Percentiles rank a stretch among this genome's conserved stretches.
phyloP scores from a whole-genome alignment of 805 yeast species.

The Lachancea meyersii region DNA sequence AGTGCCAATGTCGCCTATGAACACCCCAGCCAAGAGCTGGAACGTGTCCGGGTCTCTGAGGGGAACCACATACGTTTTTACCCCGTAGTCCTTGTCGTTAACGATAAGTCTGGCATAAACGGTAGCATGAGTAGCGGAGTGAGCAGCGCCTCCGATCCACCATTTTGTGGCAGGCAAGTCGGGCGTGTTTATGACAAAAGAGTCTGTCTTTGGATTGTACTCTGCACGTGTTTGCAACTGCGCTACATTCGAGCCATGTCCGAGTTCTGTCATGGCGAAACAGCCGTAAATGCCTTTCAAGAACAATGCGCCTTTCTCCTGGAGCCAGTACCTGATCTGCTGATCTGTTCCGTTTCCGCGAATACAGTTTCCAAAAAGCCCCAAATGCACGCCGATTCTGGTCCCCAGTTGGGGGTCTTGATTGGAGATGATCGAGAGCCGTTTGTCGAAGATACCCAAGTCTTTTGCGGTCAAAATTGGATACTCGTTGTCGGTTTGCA shows the following conservation, averaged over 20 bases:
- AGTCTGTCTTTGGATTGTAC: conserved; percentile 56
- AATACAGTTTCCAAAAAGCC: conserved; percentile 73
- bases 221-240: conserved; percentile 90
- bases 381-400: conserved; percentile 82
- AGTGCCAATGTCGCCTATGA: conserved; percentile 87
- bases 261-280: conserved; percentile 89
- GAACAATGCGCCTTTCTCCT: conserved; percentile 54
- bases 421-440: conserved; percentile 53
- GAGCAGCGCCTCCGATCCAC: conserved; percentile 99
- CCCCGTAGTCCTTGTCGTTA: conserved; percentile 82
- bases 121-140: conserved; percentile 82
- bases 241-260: conserved; percentile 92
- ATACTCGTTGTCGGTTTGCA: conserved; percentile 16
- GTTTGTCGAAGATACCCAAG: conserved; percentile 42
- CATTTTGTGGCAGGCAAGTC: conserved; percentile 91
- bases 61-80: conserved; percentile 87
- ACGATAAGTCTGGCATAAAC: conserved; percentile 80
- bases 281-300: conserved; percentile 72
- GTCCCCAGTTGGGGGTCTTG: conserved; percentile 79
- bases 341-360: conserved; percentile 83
- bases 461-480: conserved; percentile 23
- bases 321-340: conserved; percentile 80
- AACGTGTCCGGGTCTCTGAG: conserved; percentile 64
- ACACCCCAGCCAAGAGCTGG: conserved; percentile 68
- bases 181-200: conserved; percentile 77